Evolutionary conservation across 495 filamentous ascomycete genomes (phyloP), one percentile per base, ranked within the genome.

Genomic region (Trichoderma parareesei): DNA sequence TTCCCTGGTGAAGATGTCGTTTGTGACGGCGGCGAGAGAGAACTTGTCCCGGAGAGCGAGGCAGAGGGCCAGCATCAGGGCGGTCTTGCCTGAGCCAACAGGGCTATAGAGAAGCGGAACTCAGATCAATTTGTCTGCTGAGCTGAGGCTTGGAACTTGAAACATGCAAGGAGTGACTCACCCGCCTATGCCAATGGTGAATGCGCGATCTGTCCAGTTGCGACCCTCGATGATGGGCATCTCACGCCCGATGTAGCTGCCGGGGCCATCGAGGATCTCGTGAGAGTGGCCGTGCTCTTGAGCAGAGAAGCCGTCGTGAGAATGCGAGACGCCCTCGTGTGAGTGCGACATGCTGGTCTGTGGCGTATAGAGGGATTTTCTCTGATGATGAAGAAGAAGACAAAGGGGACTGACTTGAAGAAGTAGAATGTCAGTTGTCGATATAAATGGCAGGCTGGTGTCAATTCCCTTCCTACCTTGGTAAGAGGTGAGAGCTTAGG

Each of bases 1-100:
- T 79, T 98, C 94, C 66, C 90, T 89, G 37, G 94, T 98, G 84
- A 98, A 98, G 82, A 98, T 98, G 80, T 98, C 94, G 80, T 98
- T 98, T 38, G 94, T 98, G 3, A 98, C 93, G 46, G 93, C 94
- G 4, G 94, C 94, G 69, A 98, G 88, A 70, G 87, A 91, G 80
- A 91, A 90, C 37, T 82, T 72, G 60, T 85, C 77, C 41, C 94
- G 87, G 3, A 98, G 85, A 38, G 87, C 86, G 40, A 82, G 87
- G 76, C 91, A 96, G 68, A 97, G 85, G 38, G 90, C 86, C 9
- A 96, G 85, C 93, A 98, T 97, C 27, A 98, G 83, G 49, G 94
- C 94, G 16, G 94, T 97, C 75, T 98, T 98, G 71, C 94, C 94
- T 37, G 94, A 97, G 66, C 94, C 94, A 60, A 98, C 94, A 70